These are phyloP conservation scores for Heritiera littoralis DNA, from an alignment of 345 rosid species.

Conservation along the genomic window DNA sequence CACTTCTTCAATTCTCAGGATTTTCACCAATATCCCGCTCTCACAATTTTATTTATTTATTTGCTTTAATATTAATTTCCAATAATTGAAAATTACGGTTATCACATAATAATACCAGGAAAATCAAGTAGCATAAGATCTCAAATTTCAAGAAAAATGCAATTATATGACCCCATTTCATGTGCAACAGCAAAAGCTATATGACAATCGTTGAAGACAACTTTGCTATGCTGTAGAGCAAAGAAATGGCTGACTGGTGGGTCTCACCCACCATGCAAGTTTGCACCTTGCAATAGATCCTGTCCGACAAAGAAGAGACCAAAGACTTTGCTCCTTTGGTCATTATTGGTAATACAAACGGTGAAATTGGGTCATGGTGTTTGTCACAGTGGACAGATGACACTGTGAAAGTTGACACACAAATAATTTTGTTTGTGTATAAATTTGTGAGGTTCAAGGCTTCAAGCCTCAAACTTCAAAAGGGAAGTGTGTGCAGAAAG, in stretches of 20 bases:
- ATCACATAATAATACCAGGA: slow-evolving; percentile 23
- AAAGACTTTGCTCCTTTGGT: background rate
- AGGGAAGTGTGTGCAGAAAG: background rate
- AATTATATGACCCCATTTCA: slow-evolving; percentile 40
- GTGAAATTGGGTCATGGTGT: slow-evolving; percentile 24
- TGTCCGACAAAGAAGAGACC: slow-evolving; percentile 35
- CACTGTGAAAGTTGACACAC: slow-evolving; percentile 44
- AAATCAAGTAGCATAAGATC: slow-evolving; percentile 2
- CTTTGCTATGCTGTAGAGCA: slow-evolving; percentile 23
- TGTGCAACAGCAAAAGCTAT: slow-evolving; percentile 33
- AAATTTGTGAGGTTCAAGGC: slow-evolving; percentile 16
- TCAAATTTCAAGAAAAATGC: slow-evolving; percentile 27
- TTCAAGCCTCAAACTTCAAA: background rate
- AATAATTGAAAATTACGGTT: too few relatives aligned
- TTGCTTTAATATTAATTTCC: too few relatives aligned
- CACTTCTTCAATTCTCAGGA: too few relatives aligned
- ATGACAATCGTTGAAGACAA: slow-evolving; percentile 38
- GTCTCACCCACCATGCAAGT: slow-evolving; percentile 29
- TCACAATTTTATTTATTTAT: too few relatives aligned
- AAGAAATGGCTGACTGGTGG: slow-evolving; percentile 35
- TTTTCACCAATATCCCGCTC: too few relatives aligned
- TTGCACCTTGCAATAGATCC: slow-evolving; percentile 34
- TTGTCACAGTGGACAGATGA: slow-evolving; percentile 23
- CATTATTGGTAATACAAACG: slow-evolving; percentile 22
- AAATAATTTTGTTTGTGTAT: slow-evolving; percentile 30